These are phyloP conservation scores for Tephrocybe sp. DNA, from an alignment of 768 basidiomycete species.

Conservation along the genomic window DNA sequence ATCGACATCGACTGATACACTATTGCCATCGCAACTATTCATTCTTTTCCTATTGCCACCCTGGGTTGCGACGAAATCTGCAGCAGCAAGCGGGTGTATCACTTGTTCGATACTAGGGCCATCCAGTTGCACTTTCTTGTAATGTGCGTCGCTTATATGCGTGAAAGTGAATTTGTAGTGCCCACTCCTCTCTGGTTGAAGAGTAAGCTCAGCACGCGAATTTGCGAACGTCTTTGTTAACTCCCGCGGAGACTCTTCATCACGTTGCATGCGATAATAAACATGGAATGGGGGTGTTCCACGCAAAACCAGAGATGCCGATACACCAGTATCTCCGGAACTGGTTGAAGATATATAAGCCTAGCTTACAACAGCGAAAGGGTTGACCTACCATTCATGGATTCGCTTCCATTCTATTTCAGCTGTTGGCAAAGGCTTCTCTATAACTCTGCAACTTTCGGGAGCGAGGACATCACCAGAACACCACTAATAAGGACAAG, in stretches of 20 bases:
- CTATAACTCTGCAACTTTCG: constrained; percentile 72
- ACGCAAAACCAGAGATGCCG: constrained; percentile 79
- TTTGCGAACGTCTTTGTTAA: constrained; percentile 55
- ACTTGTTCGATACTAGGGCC: constrained; percentile 82
- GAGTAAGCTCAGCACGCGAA: constrained; percentile 77
- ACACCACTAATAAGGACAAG: constrained; percentile 52
- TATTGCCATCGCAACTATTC: constrained; percentile 77
- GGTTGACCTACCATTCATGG: constrained; percentile 72
- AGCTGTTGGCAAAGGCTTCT: constrained; percentile 74
- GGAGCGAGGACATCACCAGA: constrained; percentile 82
- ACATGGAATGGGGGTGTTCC: constrained; percentile 90
- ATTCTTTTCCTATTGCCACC: constrained; percentile 48
- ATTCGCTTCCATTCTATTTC: constrained; percentile 88
- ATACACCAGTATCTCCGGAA: constrained; percentile 90
- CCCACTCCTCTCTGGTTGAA: constrained; percentile 88
- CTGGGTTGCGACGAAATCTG: constrained; percentile 57
- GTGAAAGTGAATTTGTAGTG: constrained; percentile 84
- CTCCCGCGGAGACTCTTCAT: constrained; percentile 63
- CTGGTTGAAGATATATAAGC: constrained; percentile 32
- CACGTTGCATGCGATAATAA: constrained; percentile 70
- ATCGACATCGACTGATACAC: constrained; percentile 76
- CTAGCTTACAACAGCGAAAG: neutral
- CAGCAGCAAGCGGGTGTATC: constrained; percentile 85
- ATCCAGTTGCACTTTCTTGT: constrained; percentile 69
- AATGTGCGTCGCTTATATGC: constrained; percentile 80